Evolutionary conservation across 768 basidiomycete genomes (phyloP), one percentile per base, ranked within the genome.

Genomic region (Macrolepiota dolichaula): DNA sequence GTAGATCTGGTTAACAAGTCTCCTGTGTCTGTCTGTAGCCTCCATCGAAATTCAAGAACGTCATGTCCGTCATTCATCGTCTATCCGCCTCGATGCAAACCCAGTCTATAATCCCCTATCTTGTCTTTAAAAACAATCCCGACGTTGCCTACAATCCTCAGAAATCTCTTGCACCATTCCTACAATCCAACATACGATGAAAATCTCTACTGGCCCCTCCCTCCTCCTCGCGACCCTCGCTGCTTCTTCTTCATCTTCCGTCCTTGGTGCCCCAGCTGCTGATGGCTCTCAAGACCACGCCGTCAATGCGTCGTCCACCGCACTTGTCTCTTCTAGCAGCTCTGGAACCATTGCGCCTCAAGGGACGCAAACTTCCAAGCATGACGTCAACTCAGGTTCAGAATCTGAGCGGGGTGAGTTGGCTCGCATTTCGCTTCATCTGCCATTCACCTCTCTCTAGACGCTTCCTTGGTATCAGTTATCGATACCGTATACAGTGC

Each of bases 201-300:
- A 76, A 67, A 67, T 83, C 58, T 68, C 81, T 46, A 66, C 81
- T 44, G 81, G 79, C 69, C 77, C 81, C 24, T 82, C 81, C 37
- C 57, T 82, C 56, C 63, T 84, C 61, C 66, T 82, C 51, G 79
- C 81, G 40, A 73, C 79, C 17, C 71, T 84, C 61, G 81, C 80
- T 51, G 70, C 82, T 53, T 83, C 82, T 29, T 78, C 81, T 11
- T 81, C 81, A n/a, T 78, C 79, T 17, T 70, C 79, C 36, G 73
- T 69, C 63, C 69, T 80, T 63, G 81, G 79, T 61, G 77, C 79
- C 49, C 81, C 81, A 50, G 65, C 78, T 50, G 68, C 68, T 59
- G 73, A 77, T 37, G 61, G 64, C 51, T 22, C 51, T 4, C 58
- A 52, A 32, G 58, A 59, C 9, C n/a, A 25, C 10, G 1, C n/a